Evolutionary conservation across 164 flowering plant genomes (phyloP), one percentile per base, ranked within the genome.

Genomic region (Kalanchoe fedtschenkoi): DNA sequence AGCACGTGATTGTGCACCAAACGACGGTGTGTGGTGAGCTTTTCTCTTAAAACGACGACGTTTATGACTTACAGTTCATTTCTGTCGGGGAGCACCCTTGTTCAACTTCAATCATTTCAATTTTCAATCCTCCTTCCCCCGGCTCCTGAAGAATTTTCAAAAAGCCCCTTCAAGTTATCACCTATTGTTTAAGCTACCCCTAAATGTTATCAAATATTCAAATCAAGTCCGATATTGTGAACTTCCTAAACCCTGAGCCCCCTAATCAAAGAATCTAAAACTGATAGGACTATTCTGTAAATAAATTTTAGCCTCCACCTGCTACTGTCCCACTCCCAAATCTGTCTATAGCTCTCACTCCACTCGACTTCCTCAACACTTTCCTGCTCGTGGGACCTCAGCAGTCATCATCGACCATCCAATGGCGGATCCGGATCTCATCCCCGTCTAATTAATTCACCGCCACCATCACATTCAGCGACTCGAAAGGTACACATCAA

Each of bases 391-490:
- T 47, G 54, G 54, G 54, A 47, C 54, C 54, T 47, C 2, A 7
- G n/a, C n/a, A n/a, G n/a, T 47, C 28, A 0, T 46, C 53, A 46
- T 46, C 53, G 22, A 37, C 13, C 11, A 37, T 37, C 39, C 39
- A 37, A 8, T 37, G 39, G 39, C 26, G 24, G 24, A 44, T 44
- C 32, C 32, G 32, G 56, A 51, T 51, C 56, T 28, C 16, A 11
- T 24, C 56, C 13, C 56, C 56, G 32, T 51, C 56, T 29, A 51
- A 51, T 51, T 51, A 51, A 51, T 37, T 51, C 32, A 26, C 32
- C 32, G 56, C 56, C 5, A 11, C 39, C 39, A 37, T 5, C 8
- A 37, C 1, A 37, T 15, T 37, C 39, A 9, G 39, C 39, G 13
- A 37, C 51, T 51, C 56, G 4, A 26, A 29, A 51, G 56, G 39